Evolutionary conservation across 306 rosid species (phyloP).

Genomic region (Trichosanthes truncata): DNA sequence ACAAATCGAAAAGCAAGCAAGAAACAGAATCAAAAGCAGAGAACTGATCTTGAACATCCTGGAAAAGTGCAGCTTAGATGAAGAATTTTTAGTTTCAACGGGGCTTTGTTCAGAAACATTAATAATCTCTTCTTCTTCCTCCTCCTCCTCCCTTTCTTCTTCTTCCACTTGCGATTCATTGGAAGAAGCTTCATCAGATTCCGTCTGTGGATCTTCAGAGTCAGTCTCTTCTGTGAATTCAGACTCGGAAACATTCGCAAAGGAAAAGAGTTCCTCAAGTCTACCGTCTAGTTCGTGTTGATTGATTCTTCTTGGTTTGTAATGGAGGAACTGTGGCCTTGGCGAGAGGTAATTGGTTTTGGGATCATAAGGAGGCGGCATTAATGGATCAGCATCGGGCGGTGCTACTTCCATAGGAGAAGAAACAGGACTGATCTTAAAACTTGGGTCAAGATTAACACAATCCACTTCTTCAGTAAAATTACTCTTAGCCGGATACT

Average conservation of each 20-base stretch:
- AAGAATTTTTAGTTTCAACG: slow-evolving; percentile 15
- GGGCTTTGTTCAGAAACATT: slow-evolving; percentile 25
- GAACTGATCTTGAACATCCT: slow-evolving; percentile 28
- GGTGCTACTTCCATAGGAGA: slow-evolving; percentile 38
- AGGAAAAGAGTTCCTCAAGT: slow-evolving; percentile 39
- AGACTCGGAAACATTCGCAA: slow-evolving; percentile 42
- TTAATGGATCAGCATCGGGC: slow-evolving; percentile 49
- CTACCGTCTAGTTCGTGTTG: slow-evolving; percentile 22
- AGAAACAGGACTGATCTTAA: slow-evolving; percentile 57
- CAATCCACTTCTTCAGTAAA: slow-evolving; percentile 26
- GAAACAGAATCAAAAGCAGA: slow-evolving; percentile 34
- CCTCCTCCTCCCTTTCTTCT: background rate
- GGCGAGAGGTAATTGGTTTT: slow-evolving; percentile 76
- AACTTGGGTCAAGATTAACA: slow-evolving; percentile 60
- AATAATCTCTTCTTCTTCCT: background rate
- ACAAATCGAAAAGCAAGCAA: slow-evolving; percentile 29
- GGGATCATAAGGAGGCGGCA: slow-evolving; percentile 68
- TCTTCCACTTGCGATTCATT: slow-evolving; percentile 23
- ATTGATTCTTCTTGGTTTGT: slow-evolving; percentile 48
- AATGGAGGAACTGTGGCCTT: slow-evolving; percentile 79
- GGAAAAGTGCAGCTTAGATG: slow-evolving; percentile 20
- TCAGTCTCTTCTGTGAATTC: slow-evolving; percentile 45
- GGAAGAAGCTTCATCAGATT: slow-evolving; percentile 44
- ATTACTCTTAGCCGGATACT: background rate
- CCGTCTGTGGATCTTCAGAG: slow-evolving; percentile 43